Evolutionary conservation across 257 asterid species (phyloP).

Genomic region (Euphrasia confusa): DNA sequence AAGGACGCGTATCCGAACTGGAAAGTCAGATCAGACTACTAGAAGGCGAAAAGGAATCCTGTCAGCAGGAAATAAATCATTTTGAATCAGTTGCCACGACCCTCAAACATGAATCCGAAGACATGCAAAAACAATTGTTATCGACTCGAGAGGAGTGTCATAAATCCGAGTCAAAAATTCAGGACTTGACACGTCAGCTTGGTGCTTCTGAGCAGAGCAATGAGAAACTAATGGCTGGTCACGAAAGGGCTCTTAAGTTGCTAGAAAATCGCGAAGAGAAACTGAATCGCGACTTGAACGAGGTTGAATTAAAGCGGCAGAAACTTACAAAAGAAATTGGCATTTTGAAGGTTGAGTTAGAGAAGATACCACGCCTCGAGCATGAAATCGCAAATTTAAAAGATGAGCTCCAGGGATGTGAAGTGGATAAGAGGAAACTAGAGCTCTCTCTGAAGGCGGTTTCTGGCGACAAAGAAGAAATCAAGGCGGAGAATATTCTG

Average conservation of each 20-base stretch:
- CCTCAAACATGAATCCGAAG: constrained; percentile 44
- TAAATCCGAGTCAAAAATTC: constrained; percentile 36
- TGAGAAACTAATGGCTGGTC: constrained; percentile 38
- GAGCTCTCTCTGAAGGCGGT: constrained; percentile 38
- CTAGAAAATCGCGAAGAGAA: constrained; percentile 57
- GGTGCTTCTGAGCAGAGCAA: constrained; percentile 34
- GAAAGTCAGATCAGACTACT: constrained; percentile 37
- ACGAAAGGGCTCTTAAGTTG: constrained; percentile 41
- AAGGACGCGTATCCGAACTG: constrained; percentile 28
- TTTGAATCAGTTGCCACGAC: constrained; percentile 28
- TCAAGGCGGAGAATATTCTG: constrained; percentile 50
- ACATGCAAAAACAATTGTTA: constrained; percentile 32
- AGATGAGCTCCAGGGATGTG: constrained; percentile 38
- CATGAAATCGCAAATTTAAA: constrained; percentile 46
- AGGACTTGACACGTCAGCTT: constrained; percentile 41
- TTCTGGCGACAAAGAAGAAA: constrained; percentile 40
- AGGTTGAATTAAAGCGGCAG: constrained; percentile 66
- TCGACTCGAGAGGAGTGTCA: constrained; percentile 46
- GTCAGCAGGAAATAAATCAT: constrained; percentile 33
- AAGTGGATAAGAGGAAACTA: constrained; percentile 41
- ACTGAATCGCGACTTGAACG: constrained; percentile 51
- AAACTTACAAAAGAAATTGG: constrained; percentile 51
- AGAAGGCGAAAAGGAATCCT: constrained; percentile 38
- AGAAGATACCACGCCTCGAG: constrained; percentile 44
- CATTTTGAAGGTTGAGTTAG: constrained; percentile 47